Evolutionary conservation across 176 grass and related monocot genomes (phyloP).

Genomic region (Thalia dealbata): DNA sequence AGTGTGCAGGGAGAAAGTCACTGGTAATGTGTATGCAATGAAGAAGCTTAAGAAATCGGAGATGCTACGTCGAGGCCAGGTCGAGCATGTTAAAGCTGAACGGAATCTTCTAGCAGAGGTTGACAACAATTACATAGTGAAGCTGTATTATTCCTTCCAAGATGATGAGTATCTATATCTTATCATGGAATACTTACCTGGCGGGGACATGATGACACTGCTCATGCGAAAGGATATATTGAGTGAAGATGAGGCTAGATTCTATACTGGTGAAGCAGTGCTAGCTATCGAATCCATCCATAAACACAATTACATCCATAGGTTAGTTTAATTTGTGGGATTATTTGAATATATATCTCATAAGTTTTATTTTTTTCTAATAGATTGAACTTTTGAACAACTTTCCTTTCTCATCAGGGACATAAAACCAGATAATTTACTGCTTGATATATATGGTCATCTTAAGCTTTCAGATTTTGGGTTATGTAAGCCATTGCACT

Average conservation of each 20-base stretch:
- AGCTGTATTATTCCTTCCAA: constrained; percentile 92
- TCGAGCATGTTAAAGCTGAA: constrained; percentile 99
- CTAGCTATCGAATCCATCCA: constrained; percentile 96
- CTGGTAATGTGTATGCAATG: constrained; percentile 93
- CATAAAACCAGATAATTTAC: constrained; percentile 47
- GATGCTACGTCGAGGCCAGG: constrained; percentile 96
- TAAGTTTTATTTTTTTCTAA: neutral
- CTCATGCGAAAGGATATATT: constrained; percentile 95
- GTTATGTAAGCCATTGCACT: constrained; percentile 37
- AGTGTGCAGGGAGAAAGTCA: constrained; percentile 77
- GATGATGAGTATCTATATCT: constrained; percentile 87
- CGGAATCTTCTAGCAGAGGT: constrained; percentile 97
- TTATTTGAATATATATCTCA: neutral
- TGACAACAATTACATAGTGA: constrained; percentile 88
- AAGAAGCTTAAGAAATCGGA: constrained; percentile 98
- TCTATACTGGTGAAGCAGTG: constrained; percentile 78
- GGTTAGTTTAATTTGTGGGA: constrained; percentile 28
- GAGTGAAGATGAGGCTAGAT: constrained; percentile 74
- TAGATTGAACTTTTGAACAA: constrained; percentile 1
- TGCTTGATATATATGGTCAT: constrained; percentile 39
- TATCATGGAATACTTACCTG: constrained; percentile 97
- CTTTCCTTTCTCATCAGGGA: constrained; percentile 33
- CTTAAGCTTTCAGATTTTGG: constrained; percentile 48
- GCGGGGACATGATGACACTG: constrained; percentile 96
- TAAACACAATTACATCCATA: constrained; percentile 94